These are phyloP conservation scores for Trametes sanguinea DNA, from an alignment of 768 basidiomycete genomes.

Conservation along the genomic window DNA sequence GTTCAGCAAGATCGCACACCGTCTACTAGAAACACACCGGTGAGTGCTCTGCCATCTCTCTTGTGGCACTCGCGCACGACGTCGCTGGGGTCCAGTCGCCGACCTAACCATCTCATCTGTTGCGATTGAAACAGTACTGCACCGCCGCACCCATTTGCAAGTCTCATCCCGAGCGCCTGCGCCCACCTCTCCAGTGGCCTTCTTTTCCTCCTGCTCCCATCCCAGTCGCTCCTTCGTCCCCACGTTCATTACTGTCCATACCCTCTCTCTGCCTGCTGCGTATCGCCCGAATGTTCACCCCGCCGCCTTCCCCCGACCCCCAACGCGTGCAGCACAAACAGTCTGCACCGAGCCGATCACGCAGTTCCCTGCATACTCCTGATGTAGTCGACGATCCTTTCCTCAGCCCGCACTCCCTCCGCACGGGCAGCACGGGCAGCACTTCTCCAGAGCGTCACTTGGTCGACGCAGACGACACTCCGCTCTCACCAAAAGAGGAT, in stretches of 20 bases:
- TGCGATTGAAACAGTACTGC: constrained; percentile 14
- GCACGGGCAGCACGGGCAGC: neutral
- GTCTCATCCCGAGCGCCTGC: constrained; percentile 5
- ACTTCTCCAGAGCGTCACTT: constrained; percentile 9
- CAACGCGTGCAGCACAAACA: constrained; percentile 8
- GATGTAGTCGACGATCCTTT: constrained; percentile 9
- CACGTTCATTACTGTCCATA: constrained; percentile 18
- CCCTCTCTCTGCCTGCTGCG: neutral
- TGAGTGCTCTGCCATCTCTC: neutral
- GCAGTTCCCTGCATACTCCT: neutral
- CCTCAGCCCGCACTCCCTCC: constrained; percentile 7
- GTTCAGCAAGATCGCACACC: neutral
- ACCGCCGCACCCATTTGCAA: constrained; percentile 5
- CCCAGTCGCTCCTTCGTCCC: constrained; percentile 14
- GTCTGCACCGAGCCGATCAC: constrained; percentile 7
- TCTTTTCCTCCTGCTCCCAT: constrained; percentile 6
- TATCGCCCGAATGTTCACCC: constrained; percentile 40
- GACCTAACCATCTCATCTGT: constrained; percentile 15
- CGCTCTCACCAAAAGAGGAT: constrained; percentile 14
- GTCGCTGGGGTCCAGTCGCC: neutral
- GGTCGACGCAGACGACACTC: neutral
- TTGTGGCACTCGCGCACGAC: neutral
- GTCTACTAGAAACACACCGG: neutral
- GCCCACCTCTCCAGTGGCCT: constrained; percentile 2
- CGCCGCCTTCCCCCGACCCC: constrained; percentile 35